Evolutionary conservation across 2,329 filamentous ascomycete genomes (phyloP).

Genomic region (Cladophialophora psammophila): DNA sequence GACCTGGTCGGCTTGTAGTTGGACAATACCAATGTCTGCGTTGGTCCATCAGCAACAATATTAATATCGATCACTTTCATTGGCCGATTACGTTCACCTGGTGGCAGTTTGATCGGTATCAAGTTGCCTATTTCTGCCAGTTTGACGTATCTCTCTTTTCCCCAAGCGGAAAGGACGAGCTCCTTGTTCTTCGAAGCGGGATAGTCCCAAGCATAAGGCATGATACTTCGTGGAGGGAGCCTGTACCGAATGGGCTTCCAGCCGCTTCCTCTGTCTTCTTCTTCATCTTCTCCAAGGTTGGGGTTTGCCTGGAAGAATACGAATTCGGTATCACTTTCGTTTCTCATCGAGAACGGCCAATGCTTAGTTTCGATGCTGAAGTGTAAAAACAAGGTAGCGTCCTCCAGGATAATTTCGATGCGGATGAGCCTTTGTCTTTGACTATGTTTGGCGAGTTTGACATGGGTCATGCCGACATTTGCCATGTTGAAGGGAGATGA

Average conservation of each 20-base stretch:
- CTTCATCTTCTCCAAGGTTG: conserved; percentile 88
- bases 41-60: conserved; percentile 92
- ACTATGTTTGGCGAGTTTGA: conserved; percentile 90
- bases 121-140: conserved; percentile 95
- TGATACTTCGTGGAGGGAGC: conserved; percentile 91
- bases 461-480: conserved; percentile 87
- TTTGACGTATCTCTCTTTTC: conserved; percentile 88
- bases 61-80: conserved; percentile 96
- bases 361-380: conserved; percentile 90
- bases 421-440: conserved; percentile 88
- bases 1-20: conserved; percentile 95
- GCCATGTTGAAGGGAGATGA: conserved; percentile 97
- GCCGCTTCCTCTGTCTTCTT: conserved; percentile 74
- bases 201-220: conserved; percentile 99
- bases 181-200: conserved; percentile 97
- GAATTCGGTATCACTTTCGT: conserved; percentile 96
- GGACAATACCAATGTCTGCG: conserved; percentile 89
- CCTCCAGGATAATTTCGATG: conserved; percentile 88
- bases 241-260: conserved; percentile 95
- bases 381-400: conserved; percentile 91
- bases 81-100: conserved; percentile 65
- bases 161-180: conserved; percentile 79
- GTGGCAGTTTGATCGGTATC: conserved; percentile 87
- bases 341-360: conserved; percentile 98
- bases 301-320: conserved; percentile 96